A percentile compares a stretch with the other conserved stretches of the same genome.
phyloP scores from a whole-genome alignment of 2,329 filamentous ascomycete genomes.

The Diaporthe helianthi region DNA sequence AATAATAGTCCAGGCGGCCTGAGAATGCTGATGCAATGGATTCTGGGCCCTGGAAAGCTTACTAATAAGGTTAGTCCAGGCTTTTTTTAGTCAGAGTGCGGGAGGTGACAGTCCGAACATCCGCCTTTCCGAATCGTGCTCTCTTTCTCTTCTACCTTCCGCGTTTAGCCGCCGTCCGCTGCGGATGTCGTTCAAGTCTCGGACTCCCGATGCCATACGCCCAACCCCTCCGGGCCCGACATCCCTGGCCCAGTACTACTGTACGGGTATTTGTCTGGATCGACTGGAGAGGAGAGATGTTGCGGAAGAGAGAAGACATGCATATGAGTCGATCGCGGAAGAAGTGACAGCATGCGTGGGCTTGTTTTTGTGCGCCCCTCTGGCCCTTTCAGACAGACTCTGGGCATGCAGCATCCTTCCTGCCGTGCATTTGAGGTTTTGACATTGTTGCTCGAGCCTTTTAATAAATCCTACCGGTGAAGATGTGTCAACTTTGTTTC shows the following conservation, averaged over 20 bases:
- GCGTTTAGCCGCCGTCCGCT: constrained; percentile 30
- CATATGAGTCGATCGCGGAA: constrained; percentile 11
- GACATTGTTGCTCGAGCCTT: background rate
- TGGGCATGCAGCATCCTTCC: background rate
- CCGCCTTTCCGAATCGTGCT: constrained; percentile 42
- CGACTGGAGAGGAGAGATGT: background rate
- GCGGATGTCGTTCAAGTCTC: background rate
- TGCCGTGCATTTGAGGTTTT: background rate
- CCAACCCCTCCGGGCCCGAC: background rate
- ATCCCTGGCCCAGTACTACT: background rate
- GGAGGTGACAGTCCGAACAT: constrained; percentile 34
- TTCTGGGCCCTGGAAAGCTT: background rate
- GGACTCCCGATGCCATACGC: background rate
- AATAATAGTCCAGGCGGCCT: constrained; percentile 4
- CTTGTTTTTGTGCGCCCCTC: background rate
- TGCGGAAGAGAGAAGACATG: constrained; percentile 18
- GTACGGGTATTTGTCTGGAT: too few species aligned
- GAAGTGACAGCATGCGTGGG: background rate
- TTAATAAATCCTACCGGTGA: background rate
- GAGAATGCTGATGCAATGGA: constrained; percentile 9
- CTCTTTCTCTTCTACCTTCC: constrained; percentile 37
- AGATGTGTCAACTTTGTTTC: background rate
- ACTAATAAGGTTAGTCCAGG: too few species aligned
- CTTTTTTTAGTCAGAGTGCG: background rate
- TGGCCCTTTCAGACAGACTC: background rate